Conservation (phyloP, 805 yeast species). For the Pichia occidentalis region DNA sequence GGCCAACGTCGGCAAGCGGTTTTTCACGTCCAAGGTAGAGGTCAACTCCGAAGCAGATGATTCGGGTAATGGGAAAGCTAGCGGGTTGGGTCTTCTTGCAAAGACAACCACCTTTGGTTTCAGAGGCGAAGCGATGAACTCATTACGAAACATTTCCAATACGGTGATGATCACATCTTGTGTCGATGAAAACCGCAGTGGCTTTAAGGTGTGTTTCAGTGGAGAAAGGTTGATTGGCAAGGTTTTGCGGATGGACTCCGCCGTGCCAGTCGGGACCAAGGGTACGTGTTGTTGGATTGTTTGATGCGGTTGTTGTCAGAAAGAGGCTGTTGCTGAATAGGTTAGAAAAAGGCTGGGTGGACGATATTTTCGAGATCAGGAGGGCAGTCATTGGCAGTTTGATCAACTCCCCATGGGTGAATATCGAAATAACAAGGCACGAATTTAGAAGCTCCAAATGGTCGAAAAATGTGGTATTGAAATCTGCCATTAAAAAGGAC, state of each 20-base stretch:
- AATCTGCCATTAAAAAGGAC: neutral
- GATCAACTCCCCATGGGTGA: slow-evolving; percentile 22
- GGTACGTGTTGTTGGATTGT: slow-evolving; percentile 35
- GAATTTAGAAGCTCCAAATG: neutral
- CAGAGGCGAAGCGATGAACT: slow-evolving; percentile 63
- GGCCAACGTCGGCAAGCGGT: slow-evolving; percentile 37
- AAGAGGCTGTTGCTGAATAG: slow-evolving; percentile 20
- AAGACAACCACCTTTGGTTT: slow-evolving; percentile 50
- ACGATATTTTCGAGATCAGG: slow-evolving; percentile 27
- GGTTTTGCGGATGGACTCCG: slow-evolving; percentile 1
- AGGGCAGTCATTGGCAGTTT: slow-evolving; percentile 26
- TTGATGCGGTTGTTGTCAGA: slow-evolving; percentile 40
- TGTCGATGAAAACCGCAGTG: slow-evolving; percentile 22
- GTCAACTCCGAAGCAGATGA: slow-evolving; percentile 14
- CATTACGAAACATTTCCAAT: slow-evolving; percentile 42
- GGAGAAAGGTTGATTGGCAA: slow-evolving; percentile 14
- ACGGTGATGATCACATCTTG: slow-evolving; percentile 44
- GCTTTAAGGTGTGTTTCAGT: slow-evolving; percentile 22
- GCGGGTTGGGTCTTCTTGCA: slow-evolving; percentile 29
- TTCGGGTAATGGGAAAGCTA: neutral
- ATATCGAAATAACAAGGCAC: slow-evolving; percentile 15
- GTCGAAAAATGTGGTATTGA: neutral
- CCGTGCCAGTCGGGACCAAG: slow-evolving; percentile 32
- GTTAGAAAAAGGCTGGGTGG: slow-evolving; percentile 16
- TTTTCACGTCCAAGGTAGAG: slow-evolving; percentile 50